Evolutionary conservation across 306 rosid species (phyloP).

Genomic region (Vachellia pachyceras): DNA sequence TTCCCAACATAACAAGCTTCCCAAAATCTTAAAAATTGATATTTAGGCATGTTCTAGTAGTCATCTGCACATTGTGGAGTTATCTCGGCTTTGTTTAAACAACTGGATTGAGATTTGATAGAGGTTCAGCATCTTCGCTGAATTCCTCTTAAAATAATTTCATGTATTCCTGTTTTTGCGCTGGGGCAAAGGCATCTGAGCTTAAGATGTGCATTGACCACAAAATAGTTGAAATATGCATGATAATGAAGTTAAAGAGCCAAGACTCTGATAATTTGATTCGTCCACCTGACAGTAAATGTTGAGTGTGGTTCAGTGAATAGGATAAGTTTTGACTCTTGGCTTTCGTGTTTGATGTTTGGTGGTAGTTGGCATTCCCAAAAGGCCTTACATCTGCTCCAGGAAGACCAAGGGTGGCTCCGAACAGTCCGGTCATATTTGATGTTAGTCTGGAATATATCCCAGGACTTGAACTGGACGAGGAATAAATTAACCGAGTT

Average conservation of each 20-base stretch:
- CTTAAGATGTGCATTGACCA: constrained; percentile 24
- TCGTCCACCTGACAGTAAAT: constrained; percentile 16
- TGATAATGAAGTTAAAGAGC: constrained; percentile 16
- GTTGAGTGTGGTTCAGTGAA: neutral
- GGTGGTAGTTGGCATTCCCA: constrained; percentile 89
- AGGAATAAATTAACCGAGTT: constrained; percentile 48
- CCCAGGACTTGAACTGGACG: constrained; percentile 87
- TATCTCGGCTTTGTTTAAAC: constrained; percentile 9
- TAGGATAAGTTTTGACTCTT: constrained; percentile 6
- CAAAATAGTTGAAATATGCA: constrained; percentile 7
- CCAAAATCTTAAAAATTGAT: constrained; percentile 10
- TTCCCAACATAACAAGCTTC: constrained; percentile 12
- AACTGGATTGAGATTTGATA: constrained; percentile 6
- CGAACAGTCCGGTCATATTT: constrained; percentile 89
- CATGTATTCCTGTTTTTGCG: constrained; percentile 9
- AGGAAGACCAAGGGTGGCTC: constrained; percentile 98
- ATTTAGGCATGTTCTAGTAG: neutral
- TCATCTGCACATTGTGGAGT: constrained; percentile 10
- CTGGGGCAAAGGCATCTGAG: constrained; percentile 17
- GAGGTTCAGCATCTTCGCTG: constrained; percentile 5
- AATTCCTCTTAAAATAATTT: neutral
- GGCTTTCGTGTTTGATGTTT: constrained; percentile 9
- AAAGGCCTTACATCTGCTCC: constrained; percentile 95
- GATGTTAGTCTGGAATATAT: constrained; percentile 91
- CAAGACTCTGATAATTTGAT: neutral